Evolutionary conservation across 2,329 filamentous ascomycete species (phyloP).

Genomic region (Aspergillus melleus): DNA sequence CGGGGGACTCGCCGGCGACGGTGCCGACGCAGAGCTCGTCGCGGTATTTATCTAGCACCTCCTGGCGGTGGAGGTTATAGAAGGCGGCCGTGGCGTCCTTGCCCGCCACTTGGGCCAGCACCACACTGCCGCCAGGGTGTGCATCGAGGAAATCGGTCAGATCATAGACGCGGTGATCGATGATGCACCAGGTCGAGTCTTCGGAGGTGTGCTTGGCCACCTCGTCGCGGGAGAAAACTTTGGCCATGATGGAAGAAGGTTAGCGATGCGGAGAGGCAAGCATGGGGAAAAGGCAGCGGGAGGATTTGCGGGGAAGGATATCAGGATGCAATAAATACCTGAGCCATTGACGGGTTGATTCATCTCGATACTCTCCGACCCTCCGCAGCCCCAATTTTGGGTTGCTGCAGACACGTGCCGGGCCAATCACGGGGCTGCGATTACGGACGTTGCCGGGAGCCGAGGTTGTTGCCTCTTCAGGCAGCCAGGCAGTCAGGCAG

Average conservation of each 20-base stretch:
- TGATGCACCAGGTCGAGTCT: constrained; percentile 77
- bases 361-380: neutral
- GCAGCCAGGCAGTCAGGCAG: neutral
- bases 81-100: constrained; percentile 79
- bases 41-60: constrained; percentile 80
- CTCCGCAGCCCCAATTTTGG: neutral
- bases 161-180: constrained; percentile 87
- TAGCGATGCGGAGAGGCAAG: neutral
- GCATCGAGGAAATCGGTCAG: constrained; percentile 81
- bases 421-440: constrained; percentile 15
- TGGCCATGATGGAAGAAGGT: constrained; percentile 16
- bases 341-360: neutral
- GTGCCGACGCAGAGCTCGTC: constrained; percentile 72
- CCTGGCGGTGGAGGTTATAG: constrained; percentile 89
- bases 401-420: neutral
- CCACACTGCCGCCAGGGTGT: constrained; percentile 78
- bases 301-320: neutral
- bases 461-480: constrained; percentile 16
- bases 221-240: constrained; percentile 52
- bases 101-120: constrained; percentile 77
- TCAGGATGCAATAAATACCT: neutral
- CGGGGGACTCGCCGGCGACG: constrained; percentile 70
- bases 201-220: constrained; percentile 75
- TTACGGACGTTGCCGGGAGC: constrained; percentile 12
- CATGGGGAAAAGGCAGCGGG: neutral